Evolutionary conservation across 164 flowering plant species (phyloP).

Genomic region (Vitis labrusca): DNA sequence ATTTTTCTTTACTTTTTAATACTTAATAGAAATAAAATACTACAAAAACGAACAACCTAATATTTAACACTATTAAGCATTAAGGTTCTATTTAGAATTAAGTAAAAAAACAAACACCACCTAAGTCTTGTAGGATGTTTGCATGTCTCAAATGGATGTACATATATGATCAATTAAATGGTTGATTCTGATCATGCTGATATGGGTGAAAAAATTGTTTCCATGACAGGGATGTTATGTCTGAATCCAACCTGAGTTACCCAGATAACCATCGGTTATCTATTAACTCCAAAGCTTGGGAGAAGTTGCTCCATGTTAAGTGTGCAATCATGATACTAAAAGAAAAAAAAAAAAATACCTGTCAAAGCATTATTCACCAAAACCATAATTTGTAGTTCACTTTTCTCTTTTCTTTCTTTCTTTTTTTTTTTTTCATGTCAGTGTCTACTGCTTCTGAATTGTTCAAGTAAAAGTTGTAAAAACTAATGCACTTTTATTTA

Average conservation of each 20-base stretch:
- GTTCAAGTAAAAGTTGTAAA: not conserved
- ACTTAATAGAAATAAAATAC: too few relatives aligned
- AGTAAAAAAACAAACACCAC: too few relatives aligned
- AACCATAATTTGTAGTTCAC: not conserved
- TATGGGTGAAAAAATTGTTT: not conserved
- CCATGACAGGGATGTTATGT: not conserved
- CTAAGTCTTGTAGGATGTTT: not conserved
- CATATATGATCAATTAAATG: not conserved
- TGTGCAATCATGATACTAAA: too few relatives aligned
- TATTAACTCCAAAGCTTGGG: too few relatives aligned
- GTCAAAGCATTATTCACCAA: too few relatives aligned
- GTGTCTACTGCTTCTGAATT: not conserved
- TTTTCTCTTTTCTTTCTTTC: not conserved
- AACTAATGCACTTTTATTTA: not conserved
- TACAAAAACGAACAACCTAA: too few relatives aligned
- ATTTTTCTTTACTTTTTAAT: too few relatives aligned
- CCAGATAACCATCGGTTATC: not conserved
- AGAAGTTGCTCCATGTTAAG: too few relatives aligned
- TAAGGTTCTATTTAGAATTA: too few relatives aligned
- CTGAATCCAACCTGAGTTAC: not conserved
- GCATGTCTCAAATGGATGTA: not conserved
- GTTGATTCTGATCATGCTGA: not conserved
- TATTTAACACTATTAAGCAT: too few relatives aligned
- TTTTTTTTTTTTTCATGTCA: too few relatives aligned
- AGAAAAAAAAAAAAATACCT: too few relatives aligned